Evolutionary conservation across 768 basidiomycete genomes (phyloP), one percentile per base, ranked within the genome.

Genomic region (Crucibulum laeve): DNA sequence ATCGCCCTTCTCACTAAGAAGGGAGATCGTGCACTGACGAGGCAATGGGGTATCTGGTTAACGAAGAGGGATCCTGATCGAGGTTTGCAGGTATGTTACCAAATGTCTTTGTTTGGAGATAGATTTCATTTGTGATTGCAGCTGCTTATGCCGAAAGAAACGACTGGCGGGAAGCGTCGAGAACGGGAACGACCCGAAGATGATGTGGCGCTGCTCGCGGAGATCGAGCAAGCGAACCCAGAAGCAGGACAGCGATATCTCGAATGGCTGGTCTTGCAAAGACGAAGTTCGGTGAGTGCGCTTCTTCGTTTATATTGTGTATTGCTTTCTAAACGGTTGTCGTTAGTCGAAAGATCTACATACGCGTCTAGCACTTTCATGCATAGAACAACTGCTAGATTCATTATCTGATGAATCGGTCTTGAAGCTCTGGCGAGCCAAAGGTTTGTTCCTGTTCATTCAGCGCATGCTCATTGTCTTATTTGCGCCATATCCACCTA

Each of bases 21-120:
- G 46, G 76, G 71, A 45, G 82, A 89, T 53, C 75, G 77, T 19
- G 54, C 65, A 2, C 54, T 91, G 41, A 77, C 80, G 3, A 81
- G 85, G 48, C 73, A 76, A 40, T 93, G 91, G 82, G 85, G 79
- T 2, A 63, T 89, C 5, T 95, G 93, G 92, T 63, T 96, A 17
- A 73, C 82, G 2, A 77, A 74, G 50, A 73, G 74, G 26, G 81
- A 89, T 60, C 67, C 79, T 0, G 81, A 85, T 19, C 77, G 74
- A 34, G 91, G 84, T 3, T 60, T 96, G 19, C 80, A 81, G 68
- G 91, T 88, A 48, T 37, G 57, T 53, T 35, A 33, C 17, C 19
- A 17, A 35, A 36, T 26, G 6, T 49, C 32, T 26, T 42, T 38
- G 44, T 34, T 22, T 24, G 5, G 35, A 41, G 24, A 40, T 38